Evolutionary conservation across 163 green algal genomes (phyloP).

Genomic region (Prototheca stagnorum): DNA sequence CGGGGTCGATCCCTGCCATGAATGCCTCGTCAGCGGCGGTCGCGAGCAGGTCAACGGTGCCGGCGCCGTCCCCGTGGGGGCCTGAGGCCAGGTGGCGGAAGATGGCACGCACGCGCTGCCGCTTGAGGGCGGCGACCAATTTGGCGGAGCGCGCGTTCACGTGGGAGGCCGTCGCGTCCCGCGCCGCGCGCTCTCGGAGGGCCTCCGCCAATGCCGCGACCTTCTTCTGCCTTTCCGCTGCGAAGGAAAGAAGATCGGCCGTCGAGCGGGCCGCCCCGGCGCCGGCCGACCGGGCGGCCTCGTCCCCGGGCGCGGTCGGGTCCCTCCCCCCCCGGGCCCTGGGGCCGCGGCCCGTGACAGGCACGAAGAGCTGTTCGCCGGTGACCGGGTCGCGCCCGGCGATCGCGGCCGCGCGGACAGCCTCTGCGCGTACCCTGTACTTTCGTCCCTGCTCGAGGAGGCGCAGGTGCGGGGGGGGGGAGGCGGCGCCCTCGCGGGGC

Average conservation of each 20-base stretch:
- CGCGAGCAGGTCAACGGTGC: slow-evolving; percentile 5
- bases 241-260: too few relatives aligned
- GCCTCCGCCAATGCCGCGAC: neutral
- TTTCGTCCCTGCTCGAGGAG: slow-evolving; percentile 12
- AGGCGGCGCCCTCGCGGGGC: too few relatives aligned
- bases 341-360: slow-evolving; percentile 8
- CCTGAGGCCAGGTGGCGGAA: slow-evolving; percentile 14
- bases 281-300: too few relatives aligned
- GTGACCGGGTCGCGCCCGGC: slow-evolving; percentile 10
- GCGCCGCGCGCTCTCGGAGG: neutral
- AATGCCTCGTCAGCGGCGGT: slow-evolving; percentile 10
- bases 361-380: slow-evolving; percentile 11
- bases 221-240: too few relatives aligned
- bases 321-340: slow-evolving; percentile 1
- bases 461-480: too few relatives aligned
- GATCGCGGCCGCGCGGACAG: slow-evolving; percentile 1
- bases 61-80: neutral
- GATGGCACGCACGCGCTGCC: slow-evolving; percentile 14
- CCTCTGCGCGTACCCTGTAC: slow-evolving; percentile 4
- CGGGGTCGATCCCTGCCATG: slow-evolving; percentile 26
- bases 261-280: too few relatives aligned
- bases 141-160: slow-evolving; percentile 13
- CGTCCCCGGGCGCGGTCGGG: too few relatives aligned
- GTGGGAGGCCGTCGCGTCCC: slow-evolving; percentile 2
- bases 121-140: slow-evolving; percentile 18